Percentiles rank a stretch among this genome's conserved stretches.
phyloP scores from a whole-genome alignment of 306 rosid genomes.

The Comarum palustre region DNA sequence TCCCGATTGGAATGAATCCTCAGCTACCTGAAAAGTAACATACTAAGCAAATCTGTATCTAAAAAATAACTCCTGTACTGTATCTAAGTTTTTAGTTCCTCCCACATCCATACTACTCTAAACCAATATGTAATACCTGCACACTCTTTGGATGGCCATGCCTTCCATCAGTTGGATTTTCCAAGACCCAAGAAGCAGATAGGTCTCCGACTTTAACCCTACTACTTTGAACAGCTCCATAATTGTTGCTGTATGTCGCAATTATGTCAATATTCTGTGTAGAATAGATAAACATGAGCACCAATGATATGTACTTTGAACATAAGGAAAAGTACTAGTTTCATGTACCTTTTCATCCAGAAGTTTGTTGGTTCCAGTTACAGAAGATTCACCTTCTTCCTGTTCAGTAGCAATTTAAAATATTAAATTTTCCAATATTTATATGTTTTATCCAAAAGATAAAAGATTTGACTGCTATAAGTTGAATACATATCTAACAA shows the following conservation, averaged over 20 bases:
- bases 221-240: conserved; percentile 63
- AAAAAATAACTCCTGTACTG: conserved; percentile 13
- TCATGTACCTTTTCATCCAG: conserved; percentile 65
- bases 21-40: conserved; percentile 39
- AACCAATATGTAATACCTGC: conserved; percentile 45
- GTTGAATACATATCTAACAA: neutral
- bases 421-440: conserved; percentile 19
- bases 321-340: conserved; percentile 10
- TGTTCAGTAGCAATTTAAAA: conserved; percentile 30
- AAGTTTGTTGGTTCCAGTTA: conserved; percentile 32
- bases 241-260: conserved; percentile 64
- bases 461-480: neutral
- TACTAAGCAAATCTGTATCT: conserved; percentile 21
- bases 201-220: conserved; percentile 74
- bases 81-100: neutral
- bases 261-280: conserved; percentile 78
- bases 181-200: conserved; percentile 91
- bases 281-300: conserved; percentile 34
- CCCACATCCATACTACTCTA: neutral
- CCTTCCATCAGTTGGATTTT: conserved; percentile 55
- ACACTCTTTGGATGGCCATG: conserved; percentile 45
- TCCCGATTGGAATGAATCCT: conserved; percentile 43
- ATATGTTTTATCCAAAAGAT: neutral
- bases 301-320: conserved; percentile 15
- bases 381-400: conserved; percentile 44